Evolutionary conservation across 1,139 yeast genomes (phyloP), one percentile per base, ranked within the genome.

Genomic region (Nadsonia commutata): DNA sequence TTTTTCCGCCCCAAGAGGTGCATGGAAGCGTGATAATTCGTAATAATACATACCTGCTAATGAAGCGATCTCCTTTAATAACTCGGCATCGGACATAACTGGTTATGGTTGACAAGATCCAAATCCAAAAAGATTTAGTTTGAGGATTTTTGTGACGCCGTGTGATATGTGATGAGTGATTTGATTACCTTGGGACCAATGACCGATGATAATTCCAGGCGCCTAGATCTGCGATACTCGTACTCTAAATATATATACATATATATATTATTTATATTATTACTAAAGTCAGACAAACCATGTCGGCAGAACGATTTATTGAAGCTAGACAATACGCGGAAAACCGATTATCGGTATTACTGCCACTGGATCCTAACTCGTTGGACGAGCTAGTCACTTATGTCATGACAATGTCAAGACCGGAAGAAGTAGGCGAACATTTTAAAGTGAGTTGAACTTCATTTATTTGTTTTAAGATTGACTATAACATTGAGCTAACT

Each of bases 71-170:
- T 56, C 53, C 38, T 53, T 49, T 37, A 56, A 42, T 21, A 56
- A 45, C 13, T 56, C 56, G 18, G 57, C 53, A 43, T 56, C 57
- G 16, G 60, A 54, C 60, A 56, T 56, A 6, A n/a, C n/a, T n/a
- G n/a, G n/a, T n/a, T n/a, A n/a, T n/a, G n/a, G n/a, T n/a, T n/a
- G n/a, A n/a, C n/a, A n/a, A n/a, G n/a, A n/a, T n/a, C n/a, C n/a
- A n/a, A n/a, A n/a, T n/a, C n/a, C n/a, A n/a, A n/a, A n/a, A n/a
- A n/a, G n/a, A n/a, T n/a, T n/a, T n/a, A n/a, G n/a, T n/a, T n/a
- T n/a, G n/a, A n/a, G n/a, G n/a, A n/a, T n/a, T n/a, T n/a, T n/a
- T n/a, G n/a, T n/a, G n/a, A n/a, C n/a, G n/a, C n/a, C n/a, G n/a
- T n/a, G n/a, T n/a, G n/a, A n/a, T n/a, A n/a, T n/a, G n/a, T n/a